A percentile compares a stretch with the other conserved stretches of the same genome.
Evolutionary conservation across 345 rosid genomes (phyloP).

Genomic region (Populus pruinosa): DNA sequence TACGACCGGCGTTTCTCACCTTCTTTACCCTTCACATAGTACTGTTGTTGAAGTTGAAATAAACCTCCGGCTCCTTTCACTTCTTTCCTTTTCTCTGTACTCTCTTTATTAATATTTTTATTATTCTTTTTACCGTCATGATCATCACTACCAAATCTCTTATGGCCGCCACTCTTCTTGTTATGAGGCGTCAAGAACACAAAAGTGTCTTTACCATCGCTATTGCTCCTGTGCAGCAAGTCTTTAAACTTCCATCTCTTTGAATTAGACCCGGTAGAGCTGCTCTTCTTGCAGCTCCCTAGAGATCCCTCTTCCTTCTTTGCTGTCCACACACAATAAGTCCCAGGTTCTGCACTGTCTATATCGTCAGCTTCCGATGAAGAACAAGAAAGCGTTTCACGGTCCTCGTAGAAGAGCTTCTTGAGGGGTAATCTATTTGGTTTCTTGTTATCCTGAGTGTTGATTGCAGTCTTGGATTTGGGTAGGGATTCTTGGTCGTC

Average conservation of each 20-base stretch:
- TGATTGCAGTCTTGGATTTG: not conserved
- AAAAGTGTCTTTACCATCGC: slow-evolving; percentile 44
- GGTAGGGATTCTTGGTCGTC: not conserved
- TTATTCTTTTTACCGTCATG: not conserved
- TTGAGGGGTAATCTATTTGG: slow-evolving; percentile 40
- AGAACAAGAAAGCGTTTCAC: slow-evolving; percentile 41
- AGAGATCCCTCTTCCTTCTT: slow-evolving; percentile 23
- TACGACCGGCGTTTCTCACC: slow-evolving; percentile 43
- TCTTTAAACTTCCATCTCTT: slow-evolving; percentile 71
- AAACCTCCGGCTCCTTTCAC: not conserved
- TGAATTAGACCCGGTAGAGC: slow-evolving; percentile 46
- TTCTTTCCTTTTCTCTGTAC: not conserved
- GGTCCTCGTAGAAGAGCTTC: slow-evolving; percentile 55
- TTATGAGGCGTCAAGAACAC: slow-evolving; percentile 36
- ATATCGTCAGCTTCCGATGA: slow-evolving; percentile 64
- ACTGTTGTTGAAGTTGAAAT: not conserved
- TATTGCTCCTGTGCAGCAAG: slow-evolving; percentile 47
- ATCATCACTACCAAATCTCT: slow-evolving; percentile 1
- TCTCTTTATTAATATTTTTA: not conserved
- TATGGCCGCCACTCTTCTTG: slow-evolving; percentile 8
- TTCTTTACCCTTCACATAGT: slow-evolving; percentile 20
- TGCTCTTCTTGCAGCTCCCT: slow-evolving; percentile 47
- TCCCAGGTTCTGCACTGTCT: slow-evolving; percentile 41
- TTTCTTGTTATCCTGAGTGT: slow-evolving; percentile 1
- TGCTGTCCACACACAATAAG: slow-evolving; percentile 75